Base-by-base conservation (phyloP, 495 filamentous ascomycete species). In the Penicillium diatomitis region DNA sequence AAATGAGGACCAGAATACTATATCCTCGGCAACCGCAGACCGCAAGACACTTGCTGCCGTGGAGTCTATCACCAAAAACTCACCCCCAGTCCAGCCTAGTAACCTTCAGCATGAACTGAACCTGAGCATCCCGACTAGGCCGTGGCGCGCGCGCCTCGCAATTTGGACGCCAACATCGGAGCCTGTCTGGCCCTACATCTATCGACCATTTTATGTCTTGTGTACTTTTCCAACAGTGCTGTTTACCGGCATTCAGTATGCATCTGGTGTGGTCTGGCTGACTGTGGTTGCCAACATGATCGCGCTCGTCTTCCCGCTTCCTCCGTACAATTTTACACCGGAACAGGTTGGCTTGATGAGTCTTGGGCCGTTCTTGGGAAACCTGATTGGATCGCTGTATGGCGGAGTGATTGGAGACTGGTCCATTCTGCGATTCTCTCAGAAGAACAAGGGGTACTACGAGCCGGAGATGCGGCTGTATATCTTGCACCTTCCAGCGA, bases 401-500 rank as follows among this genome's bases (percentile, higher is more conserved):
- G 63, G 67, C 7, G 71, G 71, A 2, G 51, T 62, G 6, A 29
- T 74, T 8, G 63, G 68, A 28, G 73, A 76, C 47, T 57, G 65
- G 58, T 66, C 58, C 4, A 67, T 72, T 38, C 44, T 69, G 38
- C 59, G 50, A 34, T 65, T 62, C 20, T 55, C 73, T 5, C 58
- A 65, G 9, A 56, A 60, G 2, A 73, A 75, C 39, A 61, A 60
- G 8, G 72, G 70, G 4, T 62, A 64, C 38, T 68, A 65, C 30
- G 72, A 77, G 54, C 63, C 70, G 0, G 72, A 75, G 46, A 69
- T 70, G 60, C 58, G 71, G 11, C 50, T 73, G 6, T 72, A 66
- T 39, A 68, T 66, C 10, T 49, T 66, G 32, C 61, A 65, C 45
- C 28, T 69, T n/a, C 64, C 64, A 2, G 62, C 59, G 0, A n/a